Percentiles rank a stretch among this genome's conserved stretches.
Evolutionary conservation across 257 asterid species (phyloP).

Genomic region (Nicotiana otophora): DNA sequence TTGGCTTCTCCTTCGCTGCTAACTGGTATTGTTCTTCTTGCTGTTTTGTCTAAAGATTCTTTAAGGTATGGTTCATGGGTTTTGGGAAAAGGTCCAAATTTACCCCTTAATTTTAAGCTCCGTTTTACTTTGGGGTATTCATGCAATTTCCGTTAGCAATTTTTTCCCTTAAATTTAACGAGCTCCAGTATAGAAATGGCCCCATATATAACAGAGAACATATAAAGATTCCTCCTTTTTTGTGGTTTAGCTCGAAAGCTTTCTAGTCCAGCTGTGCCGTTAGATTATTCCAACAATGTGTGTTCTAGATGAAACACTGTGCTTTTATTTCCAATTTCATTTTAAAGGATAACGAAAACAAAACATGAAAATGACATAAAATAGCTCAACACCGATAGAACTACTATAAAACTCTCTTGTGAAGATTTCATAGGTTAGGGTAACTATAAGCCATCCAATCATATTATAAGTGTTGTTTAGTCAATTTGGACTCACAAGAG

Average conservation of each 20-base stretch:
- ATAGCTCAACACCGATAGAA: not conserved
- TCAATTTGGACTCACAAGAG: not conserved
- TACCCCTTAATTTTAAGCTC: too few species aligned
- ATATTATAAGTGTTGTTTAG: not conserved
- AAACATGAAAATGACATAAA: not conserved
- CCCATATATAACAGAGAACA: too few species aligned
- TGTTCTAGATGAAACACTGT: not conserved
- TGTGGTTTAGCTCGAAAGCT: not conserved
- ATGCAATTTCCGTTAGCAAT: too few species aligned
- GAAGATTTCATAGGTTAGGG: not conserved
- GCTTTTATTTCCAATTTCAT: not conserved
- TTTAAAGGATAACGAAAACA: not conserved
- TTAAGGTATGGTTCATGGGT: too few species aligned
- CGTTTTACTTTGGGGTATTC: too few species aligned
- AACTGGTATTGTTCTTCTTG: slow-evolving; percentile 9
- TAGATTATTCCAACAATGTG: not conserved
- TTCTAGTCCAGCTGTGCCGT: not conserved
- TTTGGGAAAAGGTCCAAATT: too few species aligned
- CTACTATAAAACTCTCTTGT: not conserved
- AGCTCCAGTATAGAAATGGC: too few species aligned
- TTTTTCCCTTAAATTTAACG: too few species aligned
- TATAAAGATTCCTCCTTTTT: too few species aligned
- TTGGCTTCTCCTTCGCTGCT: slow-evolving; percentile 16
- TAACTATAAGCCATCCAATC: not conserved
- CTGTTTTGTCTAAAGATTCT: not conserved